Conservation (phyloP, 805 yeast genomes). For the Tetrapisispora iriomotensis region DNA sequence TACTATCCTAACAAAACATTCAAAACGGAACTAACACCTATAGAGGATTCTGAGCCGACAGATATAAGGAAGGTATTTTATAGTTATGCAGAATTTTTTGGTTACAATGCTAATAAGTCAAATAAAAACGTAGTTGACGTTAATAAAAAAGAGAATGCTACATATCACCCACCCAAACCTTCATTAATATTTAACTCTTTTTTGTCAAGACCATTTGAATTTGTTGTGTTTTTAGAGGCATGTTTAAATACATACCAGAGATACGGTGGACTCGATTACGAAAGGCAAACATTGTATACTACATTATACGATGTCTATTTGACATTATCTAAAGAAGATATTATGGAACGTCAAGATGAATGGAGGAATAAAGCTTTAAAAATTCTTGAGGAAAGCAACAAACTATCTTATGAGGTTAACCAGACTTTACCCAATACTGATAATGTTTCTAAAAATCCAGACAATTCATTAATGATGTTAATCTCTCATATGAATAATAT, state of each 20-base stretch:
- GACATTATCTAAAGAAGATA: constrained; percentile 39
- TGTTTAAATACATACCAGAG: constrained; percentile 69
- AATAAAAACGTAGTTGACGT: constrained; percentile 8
- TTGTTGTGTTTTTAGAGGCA: constrained; percentile 87
- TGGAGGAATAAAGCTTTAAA: constrained; percentile 62
- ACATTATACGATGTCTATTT: constrained; percentile 79
- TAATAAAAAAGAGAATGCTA: constrained; percentile 34
- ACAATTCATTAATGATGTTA: constrained; percentile 28
- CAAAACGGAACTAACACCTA: not conserved
- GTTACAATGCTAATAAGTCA: constrained; percentile 36
- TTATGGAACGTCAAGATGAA: constrained; percentile 28
- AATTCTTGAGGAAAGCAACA: constrained; percentile 39
- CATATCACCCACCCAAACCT: constrained; percentile 89
- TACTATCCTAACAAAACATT: constrained; percentile 39
- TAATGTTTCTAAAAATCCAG: constrained; percentile 10
- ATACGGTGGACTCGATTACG: constrained; percentile 59
- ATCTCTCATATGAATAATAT: constrained; percentile 34
- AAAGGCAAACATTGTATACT: constrained; percentile 61
- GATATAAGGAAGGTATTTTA: constrained; percentile 32
- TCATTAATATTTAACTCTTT: constrained; percentile 79
- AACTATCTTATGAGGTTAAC: constrained; percentile 20
- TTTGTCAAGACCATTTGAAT: constrained; percentile 75
- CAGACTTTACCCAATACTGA: constrained; percentile 1
- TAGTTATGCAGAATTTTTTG: constrained; percentile 49
- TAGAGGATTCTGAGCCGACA: not conserved